A percentile compares a stretch with the other conserved stretches of the same genome.
These are phyloP conservation scores for Neonectria sp. DNA, from an alignment of 2,329 filamentous ascomycete genomes.

Conservation along the genomic window DNA sequence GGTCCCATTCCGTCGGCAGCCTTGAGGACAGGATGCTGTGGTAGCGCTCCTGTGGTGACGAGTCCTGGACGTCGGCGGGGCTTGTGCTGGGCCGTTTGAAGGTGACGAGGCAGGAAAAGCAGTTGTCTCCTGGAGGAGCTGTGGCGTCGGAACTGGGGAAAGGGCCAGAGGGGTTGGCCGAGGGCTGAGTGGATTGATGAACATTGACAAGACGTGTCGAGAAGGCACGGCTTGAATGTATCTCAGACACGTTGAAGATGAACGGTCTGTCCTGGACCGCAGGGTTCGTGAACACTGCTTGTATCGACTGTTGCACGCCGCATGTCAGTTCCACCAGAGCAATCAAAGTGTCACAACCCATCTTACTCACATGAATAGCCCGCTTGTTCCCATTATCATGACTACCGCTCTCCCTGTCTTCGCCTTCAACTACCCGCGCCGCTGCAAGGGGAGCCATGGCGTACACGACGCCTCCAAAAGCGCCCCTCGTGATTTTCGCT, in stretches of 20 bases:
- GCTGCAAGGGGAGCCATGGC: slow-evolving; percentile 56
- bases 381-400: slow-evolving; percentile 38
- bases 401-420: slow-evolving; percentile 42
- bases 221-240: slow-evolving; percentile 64
- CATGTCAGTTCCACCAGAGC: neutral
- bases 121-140: slow-evolving; percentile 58
- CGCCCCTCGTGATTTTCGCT: slow-evolving; percentile 42
- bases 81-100: slow-evolving; percentile 62
- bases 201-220: slow-evolving; percentile 65
- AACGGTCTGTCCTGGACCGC: slow-evolving; percentile 66
- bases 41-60: slow-evolving; percentile 60
- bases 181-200: slow-evolving; percentile 61
- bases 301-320: slow-evolving; percentile 61
- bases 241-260: slow-evolving; percentile 63
- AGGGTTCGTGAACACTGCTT: slow-evolving; percentile 68
- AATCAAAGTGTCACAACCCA: neutral
- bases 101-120: slow-evolving; percentile 67
- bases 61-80: slow-evolving; percentile 57
- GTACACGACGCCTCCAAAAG: slow-evolving; percentile 57
- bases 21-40: slow-evolving; percentile 56
- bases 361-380: slow-evolving; percentile 56
- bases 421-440: slow-evolving; percentile 51
- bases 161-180: slow-evolving; percentile 52
- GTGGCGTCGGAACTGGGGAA: slow-evolving; percentile 59
- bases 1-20: slow-evolving; percentile 59